Conservation (phyloP, 805 yeast genomes). For the Sungouiozyma intestinalis region DNA sequence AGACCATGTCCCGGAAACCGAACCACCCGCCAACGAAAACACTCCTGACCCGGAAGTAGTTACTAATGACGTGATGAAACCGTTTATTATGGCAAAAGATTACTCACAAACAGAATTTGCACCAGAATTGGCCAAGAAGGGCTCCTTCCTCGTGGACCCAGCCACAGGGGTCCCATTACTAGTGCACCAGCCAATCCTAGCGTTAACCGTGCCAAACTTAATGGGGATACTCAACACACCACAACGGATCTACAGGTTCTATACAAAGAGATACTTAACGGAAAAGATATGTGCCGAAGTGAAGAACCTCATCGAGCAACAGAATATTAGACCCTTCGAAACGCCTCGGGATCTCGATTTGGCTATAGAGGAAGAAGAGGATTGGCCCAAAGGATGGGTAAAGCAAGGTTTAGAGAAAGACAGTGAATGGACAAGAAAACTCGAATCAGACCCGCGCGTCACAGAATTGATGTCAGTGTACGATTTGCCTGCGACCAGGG, state of each 20-base stretch:
- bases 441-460: conserved; percentile 61
- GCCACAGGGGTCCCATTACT: conserved; percentile 39
- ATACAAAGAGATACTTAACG: conserved; percentile 61
- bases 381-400: conserved; percentile 86
- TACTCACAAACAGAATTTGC: conserved; percentile 48
- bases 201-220: conserved; percentile 64
- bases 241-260: conserved; percentile 64
- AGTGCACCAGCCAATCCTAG: conserved; percentile 69
- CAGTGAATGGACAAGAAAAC: conserved; percentile 83
- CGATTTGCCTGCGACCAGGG: not conserved
- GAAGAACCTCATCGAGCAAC: conserved; percentile 41
- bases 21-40: not conserved
- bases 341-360: conserved; percentile 29
- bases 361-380: conserved; percentile 55
- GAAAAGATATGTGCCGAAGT: conserved; percentile 54
- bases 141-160: conserved; percentile 19
- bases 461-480: conserved; percentile 3
- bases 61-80: conserved; percentile 33
- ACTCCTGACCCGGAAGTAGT: conserved; percentile 6
- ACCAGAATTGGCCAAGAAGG: conserved; percentile 41
- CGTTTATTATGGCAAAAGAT: conserved; percentile 52
- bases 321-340: conserved; percentile 41
- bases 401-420: conserved; percentile 57
- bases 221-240: conserved; percentile 75
- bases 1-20: conserved; percentile 5